phyloP scores from a whole-genome alignment of 805 yeast genomes.

The Myxozyma melibiosi region DNA sequence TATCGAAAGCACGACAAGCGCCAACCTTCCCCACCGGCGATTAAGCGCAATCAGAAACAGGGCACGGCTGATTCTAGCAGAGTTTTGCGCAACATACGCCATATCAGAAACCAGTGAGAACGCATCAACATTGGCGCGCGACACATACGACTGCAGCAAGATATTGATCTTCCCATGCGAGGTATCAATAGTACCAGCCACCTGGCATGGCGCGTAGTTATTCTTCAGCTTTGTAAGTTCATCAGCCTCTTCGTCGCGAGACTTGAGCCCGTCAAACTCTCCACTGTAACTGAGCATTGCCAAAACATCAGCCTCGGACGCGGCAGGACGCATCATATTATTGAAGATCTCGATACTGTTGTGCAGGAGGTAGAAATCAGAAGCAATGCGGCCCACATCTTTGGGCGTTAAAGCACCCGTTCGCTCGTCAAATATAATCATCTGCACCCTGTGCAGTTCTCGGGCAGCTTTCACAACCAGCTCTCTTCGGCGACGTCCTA shows the following conservation, averaged over 20 bases:
- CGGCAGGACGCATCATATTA: constrained; percentile 76
- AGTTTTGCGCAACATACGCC: constrained; percentile 92
- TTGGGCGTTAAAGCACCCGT: constrained; percentile 79
- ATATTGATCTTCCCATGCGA: constrained; percentile 86
- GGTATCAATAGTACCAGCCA: constrained; percentile 73
- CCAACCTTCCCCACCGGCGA: constrained; percentile 86
- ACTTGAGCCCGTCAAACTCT: constrained; percentile 88
- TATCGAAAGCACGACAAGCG: constrained; percentile 71
- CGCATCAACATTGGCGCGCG: constrained; percentile 70
- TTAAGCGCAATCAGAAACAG: constrained; percentile 82
- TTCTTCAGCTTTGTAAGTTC: constrained; percentile 67
- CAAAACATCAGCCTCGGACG: constrained; percentile 89
- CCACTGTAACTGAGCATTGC: constrained; percentile 88
- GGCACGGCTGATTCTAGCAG: constrained; percentile 91
- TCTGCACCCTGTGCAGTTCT: constrained; percentile 80
- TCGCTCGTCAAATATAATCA: constrained; percentile 89
- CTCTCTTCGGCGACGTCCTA: constrained; percentile 70
- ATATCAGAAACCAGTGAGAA: constrained; percentile 84
- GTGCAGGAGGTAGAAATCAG: constrained; percentile 85
- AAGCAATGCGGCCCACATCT: constrained; percentile 91
- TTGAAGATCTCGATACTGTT: constrained; percentile 89
- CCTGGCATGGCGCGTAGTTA: constrained; percentile 65
- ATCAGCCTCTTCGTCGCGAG: constrained; percentile 80
- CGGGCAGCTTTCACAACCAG: constrained; percentile 82
- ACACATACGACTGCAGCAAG: constrained; percentile 83